Base-by-base conservation (phyloP, 345 rosid species). In the Pseudoturritis turrita region DNA sequence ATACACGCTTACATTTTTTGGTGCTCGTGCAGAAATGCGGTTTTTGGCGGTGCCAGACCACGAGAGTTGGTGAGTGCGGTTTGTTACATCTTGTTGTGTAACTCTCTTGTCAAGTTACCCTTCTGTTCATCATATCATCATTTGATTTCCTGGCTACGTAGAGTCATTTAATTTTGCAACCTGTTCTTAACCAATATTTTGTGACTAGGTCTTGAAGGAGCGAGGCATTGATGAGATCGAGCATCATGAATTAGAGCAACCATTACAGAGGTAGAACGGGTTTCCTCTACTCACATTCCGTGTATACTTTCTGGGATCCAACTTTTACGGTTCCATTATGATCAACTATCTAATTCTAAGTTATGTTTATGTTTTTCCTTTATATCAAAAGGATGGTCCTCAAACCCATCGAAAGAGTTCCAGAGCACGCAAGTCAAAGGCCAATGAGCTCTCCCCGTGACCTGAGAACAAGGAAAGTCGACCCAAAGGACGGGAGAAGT, bases 21-120 rank as follows among this genome's bases (percentile, higher is more conserved):
- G 47, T 74, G 70, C 53, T 64, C 72, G 12, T 77, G 87, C 93
- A 91, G 97, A 85, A 81, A 68, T 68, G 67, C 79, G 4, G 81
- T 89, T 47, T 91, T 87, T 79, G 96, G 97, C 22, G 93, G 93
- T 80, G 96, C 96, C 52, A 87, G 89, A 29, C 96, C 96, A 23
- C 81, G 96, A 45, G 97, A 91, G 80, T 70, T 86, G 86, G 96
- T 89, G 60, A 82, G 88, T 75, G 37, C 15, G 8, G n/a, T 70
- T 65, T 62, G 45, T 70, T 52, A 10, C 67, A 57, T 68, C 29
- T 64, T 57, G 76, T 66, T 65, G 37, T 67, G 22, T 58, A 18
- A 12, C 28, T 44, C 35, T 37, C 52, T 18, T 36, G 41, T 33
- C 56, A 56, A 44, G 25, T 41, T 70, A 21, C 66, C 10, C 15